Conservation (phyloP, 2,329 filamentous ascomycete genomes). For the Paraphaeosphaeria minitans region DNA sequence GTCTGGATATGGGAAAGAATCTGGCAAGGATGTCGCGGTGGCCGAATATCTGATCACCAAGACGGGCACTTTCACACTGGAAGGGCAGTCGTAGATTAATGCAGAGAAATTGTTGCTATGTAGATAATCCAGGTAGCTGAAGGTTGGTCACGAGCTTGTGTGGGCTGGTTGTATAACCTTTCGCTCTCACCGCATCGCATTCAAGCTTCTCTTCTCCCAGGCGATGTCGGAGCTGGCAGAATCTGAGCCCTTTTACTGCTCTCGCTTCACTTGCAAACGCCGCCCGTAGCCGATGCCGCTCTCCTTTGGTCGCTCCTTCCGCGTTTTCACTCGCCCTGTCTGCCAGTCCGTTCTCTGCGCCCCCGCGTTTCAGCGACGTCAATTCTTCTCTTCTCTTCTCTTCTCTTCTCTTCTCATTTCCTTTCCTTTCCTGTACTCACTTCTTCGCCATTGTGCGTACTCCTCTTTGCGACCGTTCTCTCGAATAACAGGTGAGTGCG, state of each 20-base stretch:
- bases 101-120: not conserved
- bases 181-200: not conserved
- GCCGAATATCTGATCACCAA: conserved; percentile 68
- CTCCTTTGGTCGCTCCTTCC: conserved; percentile 1
- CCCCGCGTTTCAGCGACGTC: not conserved
- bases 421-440: not conserved
- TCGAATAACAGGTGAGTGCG: not conserved
- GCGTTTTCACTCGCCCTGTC: not conserved
- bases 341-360: not conserved
- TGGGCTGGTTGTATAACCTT: not conserved
- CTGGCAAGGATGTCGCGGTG: conserved; percentile 68
- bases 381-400: not conserved
- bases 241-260: not conserved
- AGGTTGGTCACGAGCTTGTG: not conserved
- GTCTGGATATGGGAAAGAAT: conserved; percentile 70
- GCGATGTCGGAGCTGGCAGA: not conserved
- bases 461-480: not conserved
- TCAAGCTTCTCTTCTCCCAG: not conserved
- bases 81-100: conserved; percentile 35
- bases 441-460: not conserved
- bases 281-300: not conserved
- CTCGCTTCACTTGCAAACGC: not conserved
- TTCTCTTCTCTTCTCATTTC: not conserved
- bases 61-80: conserved; percentile 67
- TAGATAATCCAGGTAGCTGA: not conserved